phyloP scores from a whole-genome alignment of 441 rosid genomes.

The Bruguiera hainesii region DNA sequence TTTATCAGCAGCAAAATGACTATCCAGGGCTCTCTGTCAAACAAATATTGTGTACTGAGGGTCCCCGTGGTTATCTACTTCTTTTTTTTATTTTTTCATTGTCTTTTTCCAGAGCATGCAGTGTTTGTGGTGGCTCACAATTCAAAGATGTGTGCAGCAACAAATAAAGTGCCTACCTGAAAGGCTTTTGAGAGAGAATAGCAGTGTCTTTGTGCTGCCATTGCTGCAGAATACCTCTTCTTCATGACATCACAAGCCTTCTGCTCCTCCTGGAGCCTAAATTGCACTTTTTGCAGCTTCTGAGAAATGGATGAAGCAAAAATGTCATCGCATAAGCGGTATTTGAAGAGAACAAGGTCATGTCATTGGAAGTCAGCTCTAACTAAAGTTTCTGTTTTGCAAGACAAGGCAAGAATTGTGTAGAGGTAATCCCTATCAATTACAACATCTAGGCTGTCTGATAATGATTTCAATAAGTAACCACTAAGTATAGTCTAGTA shows the following conservation, averaged over 20 bases:
- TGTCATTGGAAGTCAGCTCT: no score
- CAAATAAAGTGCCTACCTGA: conserved; percentile 43
- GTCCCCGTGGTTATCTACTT: neutral
- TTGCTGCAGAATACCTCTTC: conserved; percentile 52
- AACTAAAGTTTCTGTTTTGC: no score
- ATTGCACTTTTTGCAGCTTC: conserved; percentile 67
- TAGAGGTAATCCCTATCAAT: no score
- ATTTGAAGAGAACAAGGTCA: neutral
- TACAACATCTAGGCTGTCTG: no score
- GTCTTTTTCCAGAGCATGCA: neutral
- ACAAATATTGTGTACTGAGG: neutral
- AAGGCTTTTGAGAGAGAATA: conserved; percentile 50
- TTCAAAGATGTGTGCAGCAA: neutral
- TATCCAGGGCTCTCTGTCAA: neutral
- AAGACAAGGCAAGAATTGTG: no score
- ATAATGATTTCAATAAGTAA: no score
- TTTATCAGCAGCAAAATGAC: neutral
- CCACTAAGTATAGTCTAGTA: no score
- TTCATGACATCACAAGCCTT: conserved; percentile 44
- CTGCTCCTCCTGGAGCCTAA: conserved; percentile 59
- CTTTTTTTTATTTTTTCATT: neutral
- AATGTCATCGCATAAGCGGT: neutral
- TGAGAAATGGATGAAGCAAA: conserved; percentile 30
- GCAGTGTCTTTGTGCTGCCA: conserved; percentile 57
- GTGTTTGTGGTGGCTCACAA: neutral